Evolutionary conservation across 2,329 filamentous ascomycete genomes (phyloP), one percentile per base, ranked within the genome.

Genomic region (Sporothrix variecibatus): DNA sequence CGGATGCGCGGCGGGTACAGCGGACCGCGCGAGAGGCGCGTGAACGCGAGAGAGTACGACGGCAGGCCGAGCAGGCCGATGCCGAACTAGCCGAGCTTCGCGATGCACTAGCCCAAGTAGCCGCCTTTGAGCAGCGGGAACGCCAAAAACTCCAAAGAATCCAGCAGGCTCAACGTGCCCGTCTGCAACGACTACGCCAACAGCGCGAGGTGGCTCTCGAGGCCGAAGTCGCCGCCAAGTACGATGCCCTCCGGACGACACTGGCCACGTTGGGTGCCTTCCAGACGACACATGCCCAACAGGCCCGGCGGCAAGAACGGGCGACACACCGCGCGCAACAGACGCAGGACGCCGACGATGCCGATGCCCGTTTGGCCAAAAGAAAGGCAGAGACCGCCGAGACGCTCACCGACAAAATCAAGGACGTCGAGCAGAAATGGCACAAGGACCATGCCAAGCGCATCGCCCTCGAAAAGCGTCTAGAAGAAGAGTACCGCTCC

Each of bases 111-210:
- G 79, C 83, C 2, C 80, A 83, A 56, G 84, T 89, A 3, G 86
- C 83, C 62, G 85, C 86, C 68, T 84, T 85, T 73, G 85, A 88
- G 80, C 82, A 82, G 23, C 82, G 85, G 72, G 84, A 87, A 77
- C 38, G 62, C 60, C 38, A 26, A 12, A 65, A 65, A n/a, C n/a
- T 43, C n/a, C 62, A 43, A 23, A 9, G 23, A 2, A 65, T 65
- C 62, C 62, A 53, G 28, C 65, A 15, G 8, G 83, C 75, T 72
- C 82, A 82, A 73, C 81, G 81, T 60, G 80, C 80, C 9, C 80
- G 78, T 12, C 82, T 83, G 75, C 78, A 83, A 0, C 80, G 83
- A 64, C 82, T 85, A 76, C 80, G 84, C 11, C 80, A 81, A 2
- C 79, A 80, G 9, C 78, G 80, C 15, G 86, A 88, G 77, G 82